Conservation (phyloP, 352 stramenopile species). For the Thalassiosira delicatula region DNA sequence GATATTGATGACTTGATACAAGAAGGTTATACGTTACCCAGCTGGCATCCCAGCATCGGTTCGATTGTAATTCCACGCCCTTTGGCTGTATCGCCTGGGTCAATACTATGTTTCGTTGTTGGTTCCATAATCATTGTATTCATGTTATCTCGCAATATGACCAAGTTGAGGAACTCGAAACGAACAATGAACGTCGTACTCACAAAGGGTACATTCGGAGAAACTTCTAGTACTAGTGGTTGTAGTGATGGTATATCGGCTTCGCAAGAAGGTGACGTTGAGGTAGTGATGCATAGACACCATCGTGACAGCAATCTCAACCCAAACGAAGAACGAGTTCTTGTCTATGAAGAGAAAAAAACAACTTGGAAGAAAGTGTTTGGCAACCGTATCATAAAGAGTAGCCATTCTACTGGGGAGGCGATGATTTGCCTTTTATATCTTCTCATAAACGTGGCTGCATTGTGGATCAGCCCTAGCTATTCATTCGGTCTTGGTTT, state of each 20-base stretch:
- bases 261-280: conserved; percentile 14
- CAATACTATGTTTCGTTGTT: too few relatives aligned
- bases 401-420: conserved; percentile 30
- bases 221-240: conserved; percentile 1
- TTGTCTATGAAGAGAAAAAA: conserved; percentile 45
- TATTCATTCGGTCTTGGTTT: too few relatives aligned
- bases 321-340: conserved; percentile 15
- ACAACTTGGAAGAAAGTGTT: conserved; percentile 24
- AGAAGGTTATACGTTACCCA: conserved; percentile 43
- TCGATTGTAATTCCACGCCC: too few relatives aligned
- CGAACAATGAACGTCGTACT: too few relatives aligned
- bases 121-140: too few relatives aligned
- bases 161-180: too few relatives aligned
- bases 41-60: conserved; percentile 50
- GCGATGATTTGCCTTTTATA: conserved; percentile 40
- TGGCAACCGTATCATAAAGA: conserved; percentile 23
- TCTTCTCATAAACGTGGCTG: too few relatives aligned
- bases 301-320: conserved; percentile 20
- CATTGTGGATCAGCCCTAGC: too few relatives aligned
- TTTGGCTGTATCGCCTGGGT: too few relatives aligned
- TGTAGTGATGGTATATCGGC: neutral
- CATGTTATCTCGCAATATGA: too few relatives aligned
- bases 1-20: conserved; percentile 50
- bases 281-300: conserved; percentile 15
- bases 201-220: too few relatives aligned